Conservation (phyloP, 2,329 filamentous ascomycete species). For the Talaromyces sp. region DNA sequence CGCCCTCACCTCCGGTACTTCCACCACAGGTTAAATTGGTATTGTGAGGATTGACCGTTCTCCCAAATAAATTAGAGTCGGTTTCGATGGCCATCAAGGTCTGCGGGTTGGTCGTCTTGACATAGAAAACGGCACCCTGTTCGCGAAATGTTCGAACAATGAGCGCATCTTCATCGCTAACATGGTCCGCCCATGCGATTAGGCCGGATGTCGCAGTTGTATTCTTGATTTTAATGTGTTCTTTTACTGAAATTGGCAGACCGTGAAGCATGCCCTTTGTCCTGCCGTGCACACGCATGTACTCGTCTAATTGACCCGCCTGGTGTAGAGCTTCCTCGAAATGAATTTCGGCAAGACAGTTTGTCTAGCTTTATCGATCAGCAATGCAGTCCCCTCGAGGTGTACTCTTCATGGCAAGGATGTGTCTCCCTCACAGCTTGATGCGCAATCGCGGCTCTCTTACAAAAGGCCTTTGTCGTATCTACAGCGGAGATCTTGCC, state of each 20-base stretch:
- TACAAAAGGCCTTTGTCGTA: slow-evolving; percentile 42
- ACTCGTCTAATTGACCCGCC: slow-evolving; percentile 34
- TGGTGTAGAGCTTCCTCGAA: slow-evolving; percentile 31
- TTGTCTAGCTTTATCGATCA: neutral
- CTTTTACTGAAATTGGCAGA: slow-evolving; percentile 47
- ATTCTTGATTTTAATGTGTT: slow-evolving; percentile 51
- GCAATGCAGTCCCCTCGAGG: neutral
- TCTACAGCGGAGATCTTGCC: slow-evolving; percentile 5
- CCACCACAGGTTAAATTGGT: slow-evolving; percentile 29
- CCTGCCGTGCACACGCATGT: slow-evolving; percentile 23
- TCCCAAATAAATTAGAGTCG: slow-evolving; percentile 39
- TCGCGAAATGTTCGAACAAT: slow-evolving; percentile 12
- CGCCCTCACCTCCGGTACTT: slow-evolving; percentile 50
- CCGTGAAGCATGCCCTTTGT: slow-evolving; percentile 37
- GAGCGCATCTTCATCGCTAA: slow-evolving; percentile 14
- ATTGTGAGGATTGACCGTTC: slow-evolving; percentile 38
- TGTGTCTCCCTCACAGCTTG: slow-evolving; percentile 14
- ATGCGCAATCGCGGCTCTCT: slow-evolving; percentile 28
- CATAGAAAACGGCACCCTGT: slow-evolving; percentile 6
- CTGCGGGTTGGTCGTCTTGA: slow-evolving; percentile 6
- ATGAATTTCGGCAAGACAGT: slow-evolving; percentile 35
- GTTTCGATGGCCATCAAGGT: slow-evolving; percentile 7
- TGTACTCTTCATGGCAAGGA: neutral
- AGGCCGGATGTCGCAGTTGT: slow-evolving; percentile 36
- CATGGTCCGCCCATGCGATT: slow-evolving; percentile 13